phyloP scores from a whole-genome alignment of 352 stramenopile species.

The Globisporangium uncinulatum region DNA sequence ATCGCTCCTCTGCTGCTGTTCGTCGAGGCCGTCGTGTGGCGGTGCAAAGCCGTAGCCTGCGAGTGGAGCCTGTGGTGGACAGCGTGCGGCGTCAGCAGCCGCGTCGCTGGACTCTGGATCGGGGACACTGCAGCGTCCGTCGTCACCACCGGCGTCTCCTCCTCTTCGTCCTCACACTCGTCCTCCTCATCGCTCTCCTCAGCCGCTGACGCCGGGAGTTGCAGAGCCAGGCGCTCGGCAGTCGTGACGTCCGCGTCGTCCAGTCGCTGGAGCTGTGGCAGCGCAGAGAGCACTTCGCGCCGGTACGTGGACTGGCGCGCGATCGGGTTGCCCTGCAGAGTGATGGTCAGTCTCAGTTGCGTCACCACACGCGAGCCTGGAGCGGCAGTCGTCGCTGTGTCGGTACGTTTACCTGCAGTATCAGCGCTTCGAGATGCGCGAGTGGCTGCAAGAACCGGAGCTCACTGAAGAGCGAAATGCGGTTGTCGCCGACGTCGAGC shows the following conservation, averaged over 20 bases:
- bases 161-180: background rate
- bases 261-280: slow-evolving; percentile 46
- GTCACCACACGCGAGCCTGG: background rate
- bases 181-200: background rate
- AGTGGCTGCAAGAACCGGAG: slow-evolving; percentile 48
- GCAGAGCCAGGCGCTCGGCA: slow-evolving; percentile 29
- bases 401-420: slow-evolving; percentile 40
- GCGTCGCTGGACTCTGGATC: slow-evolving; percentile 1
- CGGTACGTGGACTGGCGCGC: slow-evolving; percentile 31
- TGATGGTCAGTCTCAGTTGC: background rate
- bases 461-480: slow-evolving; percentile 46
- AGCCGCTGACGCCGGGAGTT: background rate
- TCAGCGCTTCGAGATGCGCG: slow-evolving; percentile 29
- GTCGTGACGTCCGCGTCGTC: slow-evolving; percentile 37
- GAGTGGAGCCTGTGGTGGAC: background rate
- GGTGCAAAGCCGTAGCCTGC: background rate
- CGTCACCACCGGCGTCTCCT: background rate
- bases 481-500: slow-evolving; percentile 41
- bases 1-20: too few relatives aligned
- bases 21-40: too few relatives aligned
- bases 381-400: too few relatives aligned
- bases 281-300: slow-evolving; percentile 43
- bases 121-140: slow-evolving; percentile 7
- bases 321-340: slow-evolving; percentile 49
- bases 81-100: slow-evolving; percentile 9